Evolutionary conservation across 1,284 basidiomycete genomes (phyloP).

Genomic region (Acaromyces ingoldii): DNA sequence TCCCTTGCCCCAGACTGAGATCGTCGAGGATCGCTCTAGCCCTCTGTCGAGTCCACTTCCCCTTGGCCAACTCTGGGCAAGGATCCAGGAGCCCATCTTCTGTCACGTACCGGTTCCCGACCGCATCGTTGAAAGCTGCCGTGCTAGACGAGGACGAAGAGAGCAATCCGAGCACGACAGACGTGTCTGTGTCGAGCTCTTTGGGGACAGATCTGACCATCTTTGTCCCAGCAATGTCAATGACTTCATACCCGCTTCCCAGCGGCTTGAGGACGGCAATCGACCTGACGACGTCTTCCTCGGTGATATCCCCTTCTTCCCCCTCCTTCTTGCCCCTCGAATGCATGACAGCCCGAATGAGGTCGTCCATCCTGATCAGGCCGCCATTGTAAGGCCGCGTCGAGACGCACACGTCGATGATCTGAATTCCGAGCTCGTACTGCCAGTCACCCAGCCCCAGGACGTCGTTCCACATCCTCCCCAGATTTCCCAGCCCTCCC

Average conservation of each 20-base stretch:
- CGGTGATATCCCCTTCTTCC: conserved; percentile 56
- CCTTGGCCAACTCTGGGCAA: conserved; percentile 55
- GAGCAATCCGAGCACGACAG: conserved; percentile 49
- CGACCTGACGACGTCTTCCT: conserved; percentile 77
- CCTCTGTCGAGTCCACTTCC: conserved; percentile 73
- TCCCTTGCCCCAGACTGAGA: conserved; percentile 79
- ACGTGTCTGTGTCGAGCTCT: conserved; percentile 52
- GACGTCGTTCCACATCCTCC: conserved; percentile 77
- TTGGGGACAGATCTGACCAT: conserved; percentile 52
- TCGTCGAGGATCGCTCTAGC: conserved; percentile 75
- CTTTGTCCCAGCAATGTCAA: conserved; percentile 61
- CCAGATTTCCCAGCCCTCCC: conserved; percentile 57
- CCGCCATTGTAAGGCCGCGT: conserved; percentile 85
- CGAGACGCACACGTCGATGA: conserved; percentile 90
- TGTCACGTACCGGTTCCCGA: conserved; percentile 49
- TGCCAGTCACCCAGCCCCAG: conserved; percentile 87
- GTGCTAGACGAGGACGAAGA: conserved; percentile 67
- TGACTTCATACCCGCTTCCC: conserved; percentile 79
- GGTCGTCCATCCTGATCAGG: conserved; percentile 78
- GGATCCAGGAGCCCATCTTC: conserved; percentile 64
- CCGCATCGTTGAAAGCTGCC: conserved; percentile 33
- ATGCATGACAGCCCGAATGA: conserved; percentile 72
- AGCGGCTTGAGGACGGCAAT: conserved; percentile 83
- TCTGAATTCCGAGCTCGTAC: conserved; percentile 90
- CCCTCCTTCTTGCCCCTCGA: conserved; percentile 56